phyloP scores from a whole-genome alignment of 805 yeast genomes.

The Nakazawaea sp. region DNA sequence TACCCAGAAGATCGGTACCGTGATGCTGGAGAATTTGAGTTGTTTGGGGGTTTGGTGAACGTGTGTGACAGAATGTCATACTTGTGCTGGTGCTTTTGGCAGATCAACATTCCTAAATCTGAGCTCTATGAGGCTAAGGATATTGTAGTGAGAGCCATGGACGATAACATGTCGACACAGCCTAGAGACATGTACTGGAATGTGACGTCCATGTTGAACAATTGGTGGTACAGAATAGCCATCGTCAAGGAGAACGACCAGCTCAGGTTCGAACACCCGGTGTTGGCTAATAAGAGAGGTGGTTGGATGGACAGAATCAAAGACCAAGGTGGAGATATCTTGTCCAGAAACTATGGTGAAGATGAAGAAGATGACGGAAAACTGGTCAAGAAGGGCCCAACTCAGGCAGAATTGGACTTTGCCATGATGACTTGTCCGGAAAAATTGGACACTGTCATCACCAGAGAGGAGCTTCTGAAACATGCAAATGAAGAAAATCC shows the following conservation, averaged over 20 bases:
- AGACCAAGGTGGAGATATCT: constrained; percentile 22
- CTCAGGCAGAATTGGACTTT: constrained; percentile 19
- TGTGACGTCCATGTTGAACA: constrained; percentile 28
- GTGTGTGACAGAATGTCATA: constrained; percentile 25
- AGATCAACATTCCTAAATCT: constrained; percentile 16
- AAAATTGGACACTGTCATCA: constrained; percentile 14
- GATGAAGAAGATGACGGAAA: constrained; percentile 12
- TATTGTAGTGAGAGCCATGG: constrained; percentile 28
- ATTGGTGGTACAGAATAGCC: constrained; percentile 30
- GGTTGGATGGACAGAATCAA: constrained; percentile 32
- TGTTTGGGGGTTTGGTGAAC: constrained; percentile 27
- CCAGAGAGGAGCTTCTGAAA: constrained; percentile 14
- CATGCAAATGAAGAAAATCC: constrained; percentile 15
- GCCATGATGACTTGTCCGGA: constrained; percentile 22
- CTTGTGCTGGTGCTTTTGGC: constrained; percentile 31
- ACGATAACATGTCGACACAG: constrained; percentile 26
- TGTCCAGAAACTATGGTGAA: constrained; percentile 27
- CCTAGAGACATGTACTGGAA: constrained; percentile 32
- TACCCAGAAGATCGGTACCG: constrained; percentile 27
- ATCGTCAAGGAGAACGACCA: constrained; percentile 13
- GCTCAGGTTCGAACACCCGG: constrained; percentile 22
- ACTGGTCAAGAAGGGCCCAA: constrained; percentile 7
- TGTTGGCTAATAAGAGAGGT: constrained; percentile 18
- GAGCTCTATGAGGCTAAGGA: constrained; percentile 19
- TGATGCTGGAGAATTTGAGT: constrained; percentile 21